These are phyloP conservation scores for Allium cepa DNA, from an alignment of 106 monocot species.

Conservation along the genomic window DNA sequence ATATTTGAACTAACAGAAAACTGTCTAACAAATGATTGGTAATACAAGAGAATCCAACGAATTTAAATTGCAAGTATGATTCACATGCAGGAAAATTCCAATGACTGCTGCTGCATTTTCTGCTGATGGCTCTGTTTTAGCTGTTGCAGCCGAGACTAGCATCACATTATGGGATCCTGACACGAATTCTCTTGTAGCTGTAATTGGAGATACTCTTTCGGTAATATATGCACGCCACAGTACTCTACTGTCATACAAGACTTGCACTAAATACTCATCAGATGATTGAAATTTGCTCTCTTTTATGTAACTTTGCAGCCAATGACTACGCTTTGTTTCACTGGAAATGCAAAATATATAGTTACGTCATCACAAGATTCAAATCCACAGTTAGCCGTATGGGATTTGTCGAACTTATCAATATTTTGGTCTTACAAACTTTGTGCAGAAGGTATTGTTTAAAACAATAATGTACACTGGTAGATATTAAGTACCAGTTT, in stretches of 20 bases:
- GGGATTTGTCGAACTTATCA: slow-evolving; percentile 64
- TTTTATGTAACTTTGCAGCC: slow-evolving; percentile 40
- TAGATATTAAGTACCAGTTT: too few relatives aligned
- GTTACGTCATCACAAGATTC: slow-evolving; percentile 44
- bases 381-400: slow-evolving; percentile 63
- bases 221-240: slow-evolving; percentile 18
- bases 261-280: background rate
- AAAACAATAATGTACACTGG: too few relatives aligned
- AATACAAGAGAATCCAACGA: too few relatives aligned
- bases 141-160: slow-evolving; percentile 73
- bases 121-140: slow-evolving; percentile 88
- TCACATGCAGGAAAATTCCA: slow-evolving; percentile 55
- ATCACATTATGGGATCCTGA: slow-evolving; percentile 92
- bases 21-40: too few relatives aligned
- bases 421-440: slow-evolving; percentile 83
- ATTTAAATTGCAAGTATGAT: background rate
- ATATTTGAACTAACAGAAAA: background rate
- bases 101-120: slow-evolving; percentile 95
- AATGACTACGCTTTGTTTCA: slow-evolving; percentile 57
- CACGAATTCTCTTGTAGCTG: slow-evolving; percentile 68
- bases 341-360: slow-evolving; percentile 66
- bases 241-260: background rate
- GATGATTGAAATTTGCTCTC: background rate
- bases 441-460: slow-evolving; percentile 52
- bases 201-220: slow-evolving; percentile 58